Evolutionary conservation across 2,329 filamentous ascomycete species (phyloP), one percentile per base, ranked within the genome.

Genomic region (Knufia fluminis): DNA sequence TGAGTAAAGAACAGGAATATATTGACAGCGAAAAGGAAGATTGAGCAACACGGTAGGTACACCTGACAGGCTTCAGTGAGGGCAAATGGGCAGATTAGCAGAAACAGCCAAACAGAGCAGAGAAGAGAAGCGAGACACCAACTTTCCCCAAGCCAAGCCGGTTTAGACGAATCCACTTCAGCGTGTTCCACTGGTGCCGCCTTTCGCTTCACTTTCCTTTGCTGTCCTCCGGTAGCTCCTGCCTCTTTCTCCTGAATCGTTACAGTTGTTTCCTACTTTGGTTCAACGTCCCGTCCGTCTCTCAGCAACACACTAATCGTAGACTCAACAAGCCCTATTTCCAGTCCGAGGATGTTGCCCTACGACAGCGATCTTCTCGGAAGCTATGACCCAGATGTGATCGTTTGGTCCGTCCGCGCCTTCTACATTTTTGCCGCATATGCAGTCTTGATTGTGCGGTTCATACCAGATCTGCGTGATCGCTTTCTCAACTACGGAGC

Each of bases 401-500:
- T 51, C 12, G 20, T 54, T 20, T 54, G 50, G 52, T 33, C 42
- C 17, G 48, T 54, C 28, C 48, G 52, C 48, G 39, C 49, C 39
- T 59, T 57, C 46, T 59, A 59, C 24, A 43, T 58, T 31, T 41
- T 57, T 35, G 54, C 53, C 47, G 43, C 46, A 26, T n/a, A 49
- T 24, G 59, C 71, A 64, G 68, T 78, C 28, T 61, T 82, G 47
- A 61, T 73, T 43, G 66, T 78, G 52, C 73, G 72, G 61, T 63
- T 69, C 54, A 64, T 76, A 36, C 72, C 76, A 51, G 62, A 70
- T 38, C 65, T 82, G 43, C 71, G 70, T 55, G 57, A 60, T 50
- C 77, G 79, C 46, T 82, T 82, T 62, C 68, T 83, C 45, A 66
- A 71, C 42, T 83, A 83, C 62, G 80, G 80, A 48, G 72, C 78